Evolutionary conservation across 352 stramenopile species (phyloP).

Genomic region (Pythium rhizo-oryzae): DNA sequence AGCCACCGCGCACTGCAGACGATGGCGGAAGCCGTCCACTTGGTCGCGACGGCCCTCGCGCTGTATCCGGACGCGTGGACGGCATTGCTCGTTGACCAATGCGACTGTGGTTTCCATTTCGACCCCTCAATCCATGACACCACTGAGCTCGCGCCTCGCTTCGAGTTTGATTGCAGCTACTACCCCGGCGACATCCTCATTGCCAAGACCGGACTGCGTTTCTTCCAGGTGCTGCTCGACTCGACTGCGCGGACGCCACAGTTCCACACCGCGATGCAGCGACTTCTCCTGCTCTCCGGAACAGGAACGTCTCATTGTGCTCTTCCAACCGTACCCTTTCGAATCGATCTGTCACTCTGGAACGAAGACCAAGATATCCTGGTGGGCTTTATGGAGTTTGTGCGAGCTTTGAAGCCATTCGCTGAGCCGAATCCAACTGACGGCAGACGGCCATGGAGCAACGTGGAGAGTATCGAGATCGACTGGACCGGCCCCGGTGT

Average conservation of each 20-base stretch:
- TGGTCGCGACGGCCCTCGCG: conserved; percentile 11
- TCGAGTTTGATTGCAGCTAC: conserved; percentile 19
- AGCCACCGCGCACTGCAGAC: conserved; percentile 12
- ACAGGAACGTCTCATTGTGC: background rate
- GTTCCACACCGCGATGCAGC: conserved; percentile 12
- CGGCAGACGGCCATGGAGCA: background rate
- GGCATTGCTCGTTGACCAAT: conserved; percentile 10
- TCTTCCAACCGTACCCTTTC: conserved; percentile 4
- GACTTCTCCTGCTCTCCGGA: background rate
- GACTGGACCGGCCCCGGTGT: conserved; percentile 12
- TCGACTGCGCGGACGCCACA: background rate
- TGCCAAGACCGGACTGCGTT: conserved; percentile 5
- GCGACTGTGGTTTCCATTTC: conserved; percentile 6
- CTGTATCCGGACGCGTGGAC: conserved; percentile 13
- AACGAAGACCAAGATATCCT: conserved; percentile 13
- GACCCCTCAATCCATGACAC: background rate
- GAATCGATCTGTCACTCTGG: conserved; percentile 16
- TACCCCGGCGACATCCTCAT: conserved; percentile 15
- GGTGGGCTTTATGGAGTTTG: conserved; percentile 11
- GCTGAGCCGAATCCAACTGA: background rate
- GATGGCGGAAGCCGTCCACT: conserved; percentile 11
- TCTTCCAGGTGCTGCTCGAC: conserved; percentile 15
- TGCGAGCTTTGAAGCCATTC: conserved; percentile 6
- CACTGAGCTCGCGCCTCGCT: conserved; percentile 9
- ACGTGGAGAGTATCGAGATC: conserved; percentile 13